Conservation (phyloP, 2,329 filamentous ascomycete species). For the Penicillium sp. region DNA sequence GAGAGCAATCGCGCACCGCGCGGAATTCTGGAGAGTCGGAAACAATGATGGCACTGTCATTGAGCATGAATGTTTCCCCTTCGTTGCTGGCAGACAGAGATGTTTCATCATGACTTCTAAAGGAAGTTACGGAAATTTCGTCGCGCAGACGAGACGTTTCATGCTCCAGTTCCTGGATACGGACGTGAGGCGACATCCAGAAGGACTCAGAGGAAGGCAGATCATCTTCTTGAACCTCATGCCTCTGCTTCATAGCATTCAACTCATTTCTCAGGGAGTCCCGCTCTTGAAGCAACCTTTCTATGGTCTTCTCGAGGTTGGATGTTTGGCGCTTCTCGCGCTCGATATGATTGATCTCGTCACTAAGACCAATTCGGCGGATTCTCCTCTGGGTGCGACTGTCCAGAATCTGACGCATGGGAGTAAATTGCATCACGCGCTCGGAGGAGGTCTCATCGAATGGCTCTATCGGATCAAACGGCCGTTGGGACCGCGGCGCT, state of each 20-base stretch:
- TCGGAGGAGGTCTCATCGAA: constrained; percentile 19
- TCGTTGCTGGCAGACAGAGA: constrained; percentile 7
- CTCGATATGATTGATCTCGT: constrained; percentile 44
- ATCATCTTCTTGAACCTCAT: constrained; percentile 3
- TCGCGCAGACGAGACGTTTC: constrained; percentile 19
- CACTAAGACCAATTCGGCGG: constrained; percentile 42
- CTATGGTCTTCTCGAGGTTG: constrained; percentile 25
- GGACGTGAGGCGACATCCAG: constrained; percentile 16
- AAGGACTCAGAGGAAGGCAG: constrained; percentile 13
- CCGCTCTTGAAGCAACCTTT: constrained; percentile 24
- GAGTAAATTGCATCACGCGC: constrained; percentile 42
- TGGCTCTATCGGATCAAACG: constrained; percentile 21
- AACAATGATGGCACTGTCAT: constrained; percentile 29
- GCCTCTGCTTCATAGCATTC: constrained; percentile 15
- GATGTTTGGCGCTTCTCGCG: constrained; percentile 34
- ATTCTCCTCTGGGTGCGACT: constrained; percentile 42
- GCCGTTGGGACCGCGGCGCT: constrained; percentile 18
- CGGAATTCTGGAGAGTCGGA: constrained; percentile 33
- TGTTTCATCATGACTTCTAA: constrained; percentile 1
- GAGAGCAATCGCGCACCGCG: constrained; percentile 6
- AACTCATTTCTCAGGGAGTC: constrained; percentile 28
- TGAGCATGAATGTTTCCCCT: constrained; percentile 27
- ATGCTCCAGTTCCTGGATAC: constrained; percentile 18
- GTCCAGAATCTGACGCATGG: constrained; percentile 43
- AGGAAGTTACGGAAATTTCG: constrained; percentile 16